These are phyloP conservation scores for Crucihimalaya himalaica DNA, from an alignment of 345 rosid genomes.

Conservation along the genomic window DNA sequence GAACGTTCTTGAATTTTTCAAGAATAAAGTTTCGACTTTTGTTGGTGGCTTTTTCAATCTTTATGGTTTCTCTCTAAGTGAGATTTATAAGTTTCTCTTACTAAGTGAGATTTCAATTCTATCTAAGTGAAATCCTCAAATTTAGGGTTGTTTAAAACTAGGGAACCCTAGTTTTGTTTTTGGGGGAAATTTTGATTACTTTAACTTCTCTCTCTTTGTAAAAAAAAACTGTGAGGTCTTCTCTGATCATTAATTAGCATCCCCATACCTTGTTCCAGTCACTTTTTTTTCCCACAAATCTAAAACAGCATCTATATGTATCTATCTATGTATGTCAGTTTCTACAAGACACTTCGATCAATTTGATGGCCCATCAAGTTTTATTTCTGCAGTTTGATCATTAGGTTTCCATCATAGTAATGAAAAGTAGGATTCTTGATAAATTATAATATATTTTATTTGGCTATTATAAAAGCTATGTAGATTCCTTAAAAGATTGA, in stretches of 20 bases:
- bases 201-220: background rate
- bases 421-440: constrained; percentile 18
- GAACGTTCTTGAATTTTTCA: background rate
- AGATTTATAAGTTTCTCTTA: background rate
- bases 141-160: constrained; percentile 26
- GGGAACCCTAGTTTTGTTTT: constrained; percentile 34
- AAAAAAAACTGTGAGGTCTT: constrained; percentile 38
- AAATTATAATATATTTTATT: background rate
- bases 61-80: constrained; percentile 3
- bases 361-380: constrained; percentile 31
- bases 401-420: constrained; percentile 33
- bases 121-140: background rate
- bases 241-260: constrained; percentile 34
- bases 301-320: constrained; percentile 6
- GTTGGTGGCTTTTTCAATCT: constrained; percentile 5
- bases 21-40: background rate
- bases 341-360: constrained; percentile 18
- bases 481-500: constrained; percentile 36
- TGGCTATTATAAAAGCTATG: constrained; percentile 18
- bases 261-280: constrained; percentile 33
- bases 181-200: constrained; percentile 1
- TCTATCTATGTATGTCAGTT: constrained; percentile 33
- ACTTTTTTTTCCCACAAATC: constrained; percentile 22
- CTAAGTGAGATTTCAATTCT: constrained; percentile 1
- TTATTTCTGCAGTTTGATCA: constrained; percentile 32